Evolutionary conservation across 805 yeast genomes (phyloP).

Genomic region (Ogataea thermomethanolica): DNA sequence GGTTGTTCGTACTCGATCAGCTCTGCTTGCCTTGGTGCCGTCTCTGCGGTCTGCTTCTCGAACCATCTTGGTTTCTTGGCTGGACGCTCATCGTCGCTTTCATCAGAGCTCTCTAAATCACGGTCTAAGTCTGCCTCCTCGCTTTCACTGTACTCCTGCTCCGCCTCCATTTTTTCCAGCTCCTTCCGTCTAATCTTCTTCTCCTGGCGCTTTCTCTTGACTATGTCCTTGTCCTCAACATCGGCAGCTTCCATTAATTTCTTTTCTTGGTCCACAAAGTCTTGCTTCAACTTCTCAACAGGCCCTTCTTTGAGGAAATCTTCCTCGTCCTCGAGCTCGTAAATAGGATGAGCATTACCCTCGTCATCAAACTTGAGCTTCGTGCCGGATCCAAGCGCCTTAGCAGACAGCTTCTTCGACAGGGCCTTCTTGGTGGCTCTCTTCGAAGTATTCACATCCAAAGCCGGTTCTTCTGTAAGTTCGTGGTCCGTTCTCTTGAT

Average conservation of each 20-base stretch:
- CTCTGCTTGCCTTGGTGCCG: constrained; percentile 26
- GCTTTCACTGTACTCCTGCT: constrained; percentile 1
- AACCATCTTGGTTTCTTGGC: constrained; percentile 49
- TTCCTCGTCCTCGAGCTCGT: constrained; percentile 87
- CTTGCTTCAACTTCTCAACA: constrained; percentile 62
- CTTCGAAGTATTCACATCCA: constrained; percentile 67
- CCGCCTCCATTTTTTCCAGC: constrained; percentile 53
- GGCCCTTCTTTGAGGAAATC: constrained; percentile 70
- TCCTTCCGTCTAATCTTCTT: constrained; percentile 89
- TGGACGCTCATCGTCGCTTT: constrained; percentile 32
- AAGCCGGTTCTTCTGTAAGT: constrained; percentile 60
- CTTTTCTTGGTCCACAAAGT: constrained; percentile 64
- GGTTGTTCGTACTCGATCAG: constrained; percentile 82
- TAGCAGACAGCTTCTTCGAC: constrained; percentile 71
- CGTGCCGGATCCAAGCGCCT: constrained; percentile 63
- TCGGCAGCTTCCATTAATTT: constrained; percentile 71
- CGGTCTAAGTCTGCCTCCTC: constrained; percentile 31
- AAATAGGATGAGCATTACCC: constrained; percentile 86
- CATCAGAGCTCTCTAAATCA: constrained; percentile 25
- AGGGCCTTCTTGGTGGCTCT: constrained; percentile 82
- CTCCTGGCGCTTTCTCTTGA: constrained; percentile 74
- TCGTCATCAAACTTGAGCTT: constrained; percentile 91
- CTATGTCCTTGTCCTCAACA: constrained; percentile 70
- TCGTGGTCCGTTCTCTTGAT: constrained; percentile 78
- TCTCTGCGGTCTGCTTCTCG: constrained; percentile 35